Percentiles rank a stretch among this genome's conserved stretches.
Evolutionary conservation across 148 eudicot genomes (phyloP).

Genomic region (Spergularia marina): DNA sequence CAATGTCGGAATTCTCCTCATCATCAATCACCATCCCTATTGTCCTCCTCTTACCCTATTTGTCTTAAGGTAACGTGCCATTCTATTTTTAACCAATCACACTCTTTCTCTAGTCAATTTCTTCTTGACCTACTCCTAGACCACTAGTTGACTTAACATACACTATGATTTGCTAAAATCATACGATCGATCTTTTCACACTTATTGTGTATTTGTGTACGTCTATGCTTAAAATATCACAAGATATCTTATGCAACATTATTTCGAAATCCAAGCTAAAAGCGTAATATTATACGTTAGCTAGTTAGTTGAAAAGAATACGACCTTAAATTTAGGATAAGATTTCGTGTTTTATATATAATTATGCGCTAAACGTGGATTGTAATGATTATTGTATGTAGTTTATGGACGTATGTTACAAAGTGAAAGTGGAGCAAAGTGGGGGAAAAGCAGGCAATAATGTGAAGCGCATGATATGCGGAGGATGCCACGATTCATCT

Average conservation of each 20-base stretch:
- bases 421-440: slow-evolving; percentile 41
- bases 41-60: slow-evolving; percentile 49
- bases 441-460: slow-evolving; percentile 10
- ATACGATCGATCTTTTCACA: too few species aligned
- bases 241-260: too few species aligned
- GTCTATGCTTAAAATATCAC: too few species aligned
- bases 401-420: slow-evolving; percentile 74
- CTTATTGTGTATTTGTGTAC: too few species aligned
- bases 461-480: slow-evolving; percentile 25
- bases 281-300: not conserved
- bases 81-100: not conserved
- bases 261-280: too few species aligned
- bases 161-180: too few species aligned
- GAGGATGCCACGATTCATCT: slow-evolving; percentile 12
- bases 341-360: not conserved
- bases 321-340: not conserved
- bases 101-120: slow-evolving; percentile 2
- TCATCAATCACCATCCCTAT: slow-evolving; percentile 28
- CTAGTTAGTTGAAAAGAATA: not conserved
- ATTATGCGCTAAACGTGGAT: not conserved
- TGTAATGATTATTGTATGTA: slow-evolving; percentile 33
- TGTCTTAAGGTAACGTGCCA: slow-evolving; percentile 59
- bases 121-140: slow-evolving; percentile 15
- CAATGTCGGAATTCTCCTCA: slow-evolving; percentile 14
- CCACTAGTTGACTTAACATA: not conserved